Conservation (phyloP, 2,329 filamentous ascomycete genomes). For the Microsporum audouinii region DNA sequence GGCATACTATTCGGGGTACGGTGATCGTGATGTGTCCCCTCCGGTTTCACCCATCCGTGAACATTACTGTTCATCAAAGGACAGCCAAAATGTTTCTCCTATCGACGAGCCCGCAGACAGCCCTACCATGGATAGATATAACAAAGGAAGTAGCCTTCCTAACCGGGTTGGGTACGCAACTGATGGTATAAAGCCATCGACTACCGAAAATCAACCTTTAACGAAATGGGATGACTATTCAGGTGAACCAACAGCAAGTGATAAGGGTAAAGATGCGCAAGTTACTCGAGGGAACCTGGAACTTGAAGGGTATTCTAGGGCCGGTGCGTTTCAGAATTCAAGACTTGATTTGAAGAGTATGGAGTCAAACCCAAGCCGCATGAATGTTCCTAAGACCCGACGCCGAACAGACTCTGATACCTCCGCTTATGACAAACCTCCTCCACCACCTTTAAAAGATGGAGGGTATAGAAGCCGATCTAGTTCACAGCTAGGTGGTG, state of each 20-base stretch:
- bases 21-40: constrained; percentile 33
- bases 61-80: constrained; percentile 12
- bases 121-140: background rate
- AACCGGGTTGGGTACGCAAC: background rate
- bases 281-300: constrained; percentile 40
- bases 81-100: constrained; percentile 32
- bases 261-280: constrained; percentile 45
- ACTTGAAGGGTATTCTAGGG: constrained; percentile 19
- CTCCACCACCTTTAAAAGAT: constrained; percentile 53
- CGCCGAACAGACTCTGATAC: constrained; percentile 27
- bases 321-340: constrained; percentile 20
- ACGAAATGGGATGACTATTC: constrained; percentile 54
- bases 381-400: constrained; percentile 24
- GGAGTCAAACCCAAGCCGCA: constrained; percentile 29
- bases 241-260: constrained; percentile 51
- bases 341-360: constrained; percentile 25
- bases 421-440: constrained; percentile 21
- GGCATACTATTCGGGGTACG: constrained; percentile 7
- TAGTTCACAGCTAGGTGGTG: background rate
- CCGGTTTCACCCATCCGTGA: constrained; percentile 32
- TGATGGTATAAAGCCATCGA: constrained; percentile 4
- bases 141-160: background rate
- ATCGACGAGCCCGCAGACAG: constrained; percentile 23
- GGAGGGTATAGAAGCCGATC: constrained; percentile 37
- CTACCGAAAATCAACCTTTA: constrained; percentile 11